phyloP scores from a whole-genome alignment of 2,329 filamentous ascomycete genomes.

The Ceratocystis smalleyi region DNA sequence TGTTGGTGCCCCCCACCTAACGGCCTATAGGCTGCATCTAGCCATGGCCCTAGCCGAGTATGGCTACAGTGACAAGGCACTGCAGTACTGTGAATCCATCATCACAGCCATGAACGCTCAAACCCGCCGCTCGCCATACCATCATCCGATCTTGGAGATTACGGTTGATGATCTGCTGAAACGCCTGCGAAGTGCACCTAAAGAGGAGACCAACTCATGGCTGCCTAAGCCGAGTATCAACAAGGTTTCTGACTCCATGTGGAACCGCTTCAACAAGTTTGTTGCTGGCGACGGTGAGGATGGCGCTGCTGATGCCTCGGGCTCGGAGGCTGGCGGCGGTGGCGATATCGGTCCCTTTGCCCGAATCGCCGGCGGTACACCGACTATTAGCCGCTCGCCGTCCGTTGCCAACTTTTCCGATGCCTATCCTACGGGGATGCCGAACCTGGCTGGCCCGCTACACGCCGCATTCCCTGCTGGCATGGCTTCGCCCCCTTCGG shows the following conservation, averaged over 20 bases:
- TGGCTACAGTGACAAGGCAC: constrained; percentile 65
- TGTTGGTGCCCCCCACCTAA: constrained; percentile 53
- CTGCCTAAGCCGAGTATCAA: constrained; percentile 92
- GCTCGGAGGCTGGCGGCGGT: constrained; percentile 40
- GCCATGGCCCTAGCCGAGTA: constrained; percentile 71
- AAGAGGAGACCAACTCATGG: constrained; percentile 69
- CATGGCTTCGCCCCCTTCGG: constrained; percentile 22
- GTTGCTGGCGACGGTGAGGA: constrained; percentile 83
- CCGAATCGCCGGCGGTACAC: constrained; percentile 59
- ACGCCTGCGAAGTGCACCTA: constrained; percentile 71
- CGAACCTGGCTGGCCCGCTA: constrained; percentile 12
- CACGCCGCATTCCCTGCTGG: constrained; percentile 23
- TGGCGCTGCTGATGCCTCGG: constrained; percentile 49
- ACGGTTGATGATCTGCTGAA: constrained; percentile 71
- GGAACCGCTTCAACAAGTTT: constrained; percentile 91
- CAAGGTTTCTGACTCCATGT: constrained; percentile 80
- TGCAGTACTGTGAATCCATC: constrained; percentile 84
- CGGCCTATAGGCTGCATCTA: constrained; percentile 82
- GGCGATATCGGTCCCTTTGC: constrained; percentile 64
- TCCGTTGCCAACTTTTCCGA: constrained; percentile 55
- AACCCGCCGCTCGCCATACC: constrained; percentile 73
- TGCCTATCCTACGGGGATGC: constrained; percentile 43
- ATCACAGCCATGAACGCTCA: constrained; percentile 58
- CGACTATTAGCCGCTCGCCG: constrained; percentile 57
- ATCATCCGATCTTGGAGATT: constrained; percentile 57